Evolutionary conservation across 1,284 basidiomycete species (phyloP), one percentile per base, ranked within the genome.

Genomic region (Hymenochaete sp.): DNA sequence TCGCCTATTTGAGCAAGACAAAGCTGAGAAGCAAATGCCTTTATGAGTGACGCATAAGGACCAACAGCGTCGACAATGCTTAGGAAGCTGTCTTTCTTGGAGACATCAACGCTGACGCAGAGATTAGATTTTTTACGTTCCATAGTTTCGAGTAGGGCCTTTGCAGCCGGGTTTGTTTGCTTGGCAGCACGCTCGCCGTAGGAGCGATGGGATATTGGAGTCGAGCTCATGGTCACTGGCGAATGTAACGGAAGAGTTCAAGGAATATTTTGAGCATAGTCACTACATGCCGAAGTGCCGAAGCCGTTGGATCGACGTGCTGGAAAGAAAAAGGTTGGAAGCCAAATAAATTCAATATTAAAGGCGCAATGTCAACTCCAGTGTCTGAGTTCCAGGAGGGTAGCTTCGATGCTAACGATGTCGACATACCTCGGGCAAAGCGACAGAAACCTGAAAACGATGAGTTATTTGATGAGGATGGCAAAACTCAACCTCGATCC

Each of bases 81-180:
- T 43, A 98, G 72, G 56, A 98, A 82, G 56, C 92, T 84, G 14
- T 70, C 71, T 51, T 82, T 77, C 51, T 73, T 83, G 5, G 88
- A 90, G 29, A 98, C 92, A 67, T 99, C 96, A 22, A 98, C 91
- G 55, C 89, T 93, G 51, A 98, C 90, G 45, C 90, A 91, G 16
- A 98, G 77, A 63, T 98, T 98, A 21, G 88, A 78, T 60, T 84
- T 72, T 65, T 99, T 99, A 54, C 84, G 73, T 51, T 82, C 85
- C 63, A 98, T 93, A 6, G 82, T 82, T 59, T 82, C 75, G 10
- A 98, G 75, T 3, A 98, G 73, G 1, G 72, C 64, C 56, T 71
- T 80, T 0, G 90, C 89, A 7, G 90, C 78, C 4, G 82, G 75
- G 60, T 93, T 93, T 8, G 58, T 53, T 55, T 88, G 80, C 29